A percentile compares a stretch with the other conserved stretches of the same genome.
These are phyloP conservation scores for Opeltia flavorubescens DNA, from an alignment of 495 filamentous ascomycete genomes.

Conservation along the genomic window DNA sequence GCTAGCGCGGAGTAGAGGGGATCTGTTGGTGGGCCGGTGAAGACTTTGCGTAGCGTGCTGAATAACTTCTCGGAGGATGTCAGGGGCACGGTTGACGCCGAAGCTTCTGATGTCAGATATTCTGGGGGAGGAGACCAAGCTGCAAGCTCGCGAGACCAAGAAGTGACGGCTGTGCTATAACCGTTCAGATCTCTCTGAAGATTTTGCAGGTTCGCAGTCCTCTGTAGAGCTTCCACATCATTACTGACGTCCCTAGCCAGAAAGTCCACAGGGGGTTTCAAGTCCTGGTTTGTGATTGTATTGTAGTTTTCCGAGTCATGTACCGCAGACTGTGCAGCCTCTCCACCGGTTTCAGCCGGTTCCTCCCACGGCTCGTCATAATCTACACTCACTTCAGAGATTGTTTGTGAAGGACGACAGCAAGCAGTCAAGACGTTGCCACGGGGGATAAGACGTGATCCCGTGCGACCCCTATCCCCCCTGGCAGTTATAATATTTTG, in stretches of 20 bases:
- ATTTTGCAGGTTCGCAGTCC: not conserved
- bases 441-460: not conserved
- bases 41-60: not conserved
- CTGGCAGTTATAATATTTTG: not conserved
- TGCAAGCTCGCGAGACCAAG: not conserved
- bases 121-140: too few species aligned
- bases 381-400: not conserved
- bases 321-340: too few species aligned
- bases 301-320: not conserved
- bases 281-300: not conserved
- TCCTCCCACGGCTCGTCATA: not conserved
- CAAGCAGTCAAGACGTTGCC: conserved; percentile 1
- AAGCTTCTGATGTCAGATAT: too few species aligned
- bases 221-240: too few species aligned
- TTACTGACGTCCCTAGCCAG: not conserved
- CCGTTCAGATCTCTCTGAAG: not conserved
- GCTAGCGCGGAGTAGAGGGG: not conserved
- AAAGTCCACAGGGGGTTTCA: not conserved
- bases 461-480: not conserved
- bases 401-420: not conserved
- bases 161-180: not conserved
- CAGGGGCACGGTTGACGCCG: too few species aligned
- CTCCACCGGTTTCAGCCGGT: too few species aligned
- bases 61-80: not conserved
- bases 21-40: not conserved